Base-by-base conservation (phyloP, 371 early-diverging fungal species). In the Syncephalastrum sp. region DNA sequence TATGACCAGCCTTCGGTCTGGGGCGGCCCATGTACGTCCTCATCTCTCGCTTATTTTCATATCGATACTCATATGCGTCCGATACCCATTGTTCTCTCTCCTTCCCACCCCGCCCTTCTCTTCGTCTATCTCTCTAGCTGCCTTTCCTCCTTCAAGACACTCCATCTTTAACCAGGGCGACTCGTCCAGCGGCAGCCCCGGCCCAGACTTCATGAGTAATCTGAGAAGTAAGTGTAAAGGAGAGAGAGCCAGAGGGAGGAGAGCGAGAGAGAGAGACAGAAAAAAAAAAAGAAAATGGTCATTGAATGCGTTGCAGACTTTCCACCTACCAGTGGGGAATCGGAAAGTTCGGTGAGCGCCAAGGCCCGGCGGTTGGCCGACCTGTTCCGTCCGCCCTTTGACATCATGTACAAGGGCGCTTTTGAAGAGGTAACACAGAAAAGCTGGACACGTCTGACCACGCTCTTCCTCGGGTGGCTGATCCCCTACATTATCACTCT, bases 311-410 rank as follows among this genome's bases (percentile, higher is more conserved):
- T 44, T 17, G 42, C 58, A 29, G 42, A 27, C 27, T 27, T 38
- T n/a, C 42, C 53, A 24, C 33, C 57, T 12, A 44, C 56, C 3
- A 57, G 47, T 3, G 42, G 54, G 10, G 47, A 55, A 33, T 33
- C 38, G 38, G 38, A 33, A 33, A 33, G 38, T 10, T 33, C 38
- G 38, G 38, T 41, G 4, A 64, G 56, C 49, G 68, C 77, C 15
- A 83, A 80, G 57, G 71, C 75, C 7, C 75, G 66, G 47, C 63
- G 82, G 46, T 64, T 91, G 49, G 87, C 89, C 3, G 82, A 90
- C 54, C 71, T 97, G 42, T 96, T 93, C 68, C 82, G 86, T 53
- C 91, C 95, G 3, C 97, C 97, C 0, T 79, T 83, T 24, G 95
- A 92, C 50, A 87, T 97, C 58, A 95, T 95, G 89, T 88, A 80